Conservation (phyloP, 1,284 basidiomycete species). For the Malassezia yamatoensis region DNA sequence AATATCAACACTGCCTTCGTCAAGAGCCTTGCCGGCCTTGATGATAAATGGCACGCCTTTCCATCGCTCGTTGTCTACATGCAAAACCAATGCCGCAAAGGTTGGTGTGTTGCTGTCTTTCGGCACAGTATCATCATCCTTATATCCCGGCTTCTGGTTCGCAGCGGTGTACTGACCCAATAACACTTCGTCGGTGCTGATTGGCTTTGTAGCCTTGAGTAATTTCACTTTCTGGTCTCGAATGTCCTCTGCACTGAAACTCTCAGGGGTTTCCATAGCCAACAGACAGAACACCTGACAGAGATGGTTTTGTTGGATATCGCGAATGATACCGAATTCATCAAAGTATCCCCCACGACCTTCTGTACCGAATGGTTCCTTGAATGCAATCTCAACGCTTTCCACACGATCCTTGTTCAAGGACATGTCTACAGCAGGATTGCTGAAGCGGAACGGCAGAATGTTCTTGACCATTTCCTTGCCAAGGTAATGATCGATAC, state of each 20-base stretch:
- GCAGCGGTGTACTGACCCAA: constrained; percentile 48
- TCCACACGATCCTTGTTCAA: constrained; percentile 48
- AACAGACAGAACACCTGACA: constrained; percentile 47
- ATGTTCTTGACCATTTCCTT: constrained; percentile 49
- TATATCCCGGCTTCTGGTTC: constrained; percentile 49
- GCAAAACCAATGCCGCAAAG: constrained; percentile 45
- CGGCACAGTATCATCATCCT: constrained; percentile 49
- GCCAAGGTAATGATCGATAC: constrained; percentile 47
- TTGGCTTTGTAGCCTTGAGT: constrained; percentile 42
- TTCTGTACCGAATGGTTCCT: constrained; percentile 49
- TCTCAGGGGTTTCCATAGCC: constrained; percentile 48
- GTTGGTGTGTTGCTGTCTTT: constrained; percentile 49
- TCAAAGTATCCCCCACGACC: constrained; percentile 50
- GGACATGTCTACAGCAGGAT: constrained; percentile 41
- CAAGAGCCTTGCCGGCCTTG: constrained; percentile 46
- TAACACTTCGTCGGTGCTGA: constrained; percentile 42
- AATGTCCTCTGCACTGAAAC: constrained; percentile 47
- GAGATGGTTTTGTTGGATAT: constrained; percentile 49
- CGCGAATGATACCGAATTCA: constrained; percentile 49
- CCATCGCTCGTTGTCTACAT: constrained; percentile 44
- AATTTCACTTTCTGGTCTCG: constrained; percentile 49
- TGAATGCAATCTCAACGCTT: constrained; percentile 49
- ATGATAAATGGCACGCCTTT: constrained; percentile 46
- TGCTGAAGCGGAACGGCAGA: constrained; percentile 42
- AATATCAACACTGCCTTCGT: constrained; percentile 46